A percentile compares a stretch with the other conserved stretches of the same genome.
Conservation (phyloP, 352 stramenopile species). For the Blastocystis sp. region DNA sequence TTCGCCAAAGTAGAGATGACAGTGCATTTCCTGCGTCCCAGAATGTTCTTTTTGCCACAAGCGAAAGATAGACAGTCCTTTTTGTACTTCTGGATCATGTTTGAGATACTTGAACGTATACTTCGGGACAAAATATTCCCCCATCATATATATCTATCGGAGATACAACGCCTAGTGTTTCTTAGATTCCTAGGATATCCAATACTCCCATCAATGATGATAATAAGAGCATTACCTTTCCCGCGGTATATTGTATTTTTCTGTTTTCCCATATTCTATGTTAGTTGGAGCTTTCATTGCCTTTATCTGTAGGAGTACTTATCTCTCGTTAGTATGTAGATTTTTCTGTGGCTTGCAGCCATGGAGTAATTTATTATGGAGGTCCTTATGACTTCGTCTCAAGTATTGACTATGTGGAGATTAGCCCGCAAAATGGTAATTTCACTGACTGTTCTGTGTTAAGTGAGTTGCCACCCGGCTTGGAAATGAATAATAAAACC, state of each 20-base stretch:
- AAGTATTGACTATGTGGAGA: not conserved
- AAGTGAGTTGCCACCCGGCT: not conserved
- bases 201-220: not conserved
- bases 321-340: not conserved
- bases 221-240: not conserved
- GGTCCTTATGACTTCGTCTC: not conserved
- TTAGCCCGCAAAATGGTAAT: not conserved
- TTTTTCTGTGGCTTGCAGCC: not conserved
- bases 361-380: not conserved
- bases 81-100: not conserved
- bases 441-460: not conserved
- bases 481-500: not conserved
- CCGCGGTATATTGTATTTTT: not conserved
- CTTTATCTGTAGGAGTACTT: not conserved
- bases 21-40: not conserved
- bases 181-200: not conserved
- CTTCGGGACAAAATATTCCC: not conserved
- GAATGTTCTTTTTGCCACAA: constrained; percentile 27
- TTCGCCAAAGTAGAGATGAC: not conserved
- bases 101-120: not conserved
- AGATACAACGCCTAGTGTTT: not conserved
- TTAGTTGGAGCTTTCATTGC: not conserved
- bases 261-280: not conserved
- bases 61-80: not conserved
- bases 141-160: not conserved